Evolutionary conservation across 495 filamentous ascomycete genomes (phyloP).

Genomic region (Aspergillus indologenus): DNA sequence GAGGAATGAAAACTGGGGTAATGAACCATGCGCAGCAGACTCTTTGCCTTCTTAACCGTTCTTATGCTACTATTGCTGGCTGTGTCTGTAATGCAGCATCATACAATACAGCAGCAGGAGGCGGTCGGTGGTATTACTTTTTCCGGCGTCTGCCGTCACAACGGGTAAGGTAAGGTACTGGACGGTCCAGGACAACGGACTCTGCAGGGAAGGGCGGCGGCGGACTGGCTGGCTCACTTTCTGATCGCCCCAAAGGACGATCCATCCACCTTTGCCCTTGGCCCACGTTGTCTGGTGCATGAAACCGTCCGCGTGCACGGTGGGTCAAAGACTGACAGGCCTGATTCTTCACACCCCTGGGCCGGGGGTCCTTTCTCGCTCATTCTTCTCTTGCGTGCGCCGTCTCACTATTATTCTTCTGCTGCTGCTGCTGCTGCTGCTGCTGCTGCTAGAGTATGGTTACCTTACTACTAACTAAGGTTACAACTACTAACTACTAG

Average conservation of each 20-base stretch:
- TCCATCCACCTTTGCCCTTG: slow-evolving; percentile 32
- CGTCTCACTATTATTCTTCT: slow-evolving; percentile 10
- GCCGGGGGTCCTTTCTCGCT: background rate
- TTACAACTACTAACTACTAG: background rate
- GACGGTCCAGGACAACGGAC: slow-evolving; percentile 1
- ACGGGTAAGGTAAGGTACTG: background rate
- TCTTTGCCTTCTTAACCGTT: background rate
- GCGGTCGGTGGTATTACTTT: background rate
- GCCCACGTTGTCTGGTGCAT: slow-evolving; percentile 48
- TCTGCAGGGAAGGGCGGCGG: slow-evolving; percentile 20
- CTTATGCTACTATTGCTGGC: no score
- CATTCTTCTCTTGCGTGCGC: slow-evolving; percentile 9
- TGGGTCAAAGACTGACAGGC: slow-evolving; percentile 44
- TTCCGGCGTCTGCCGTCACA: background rate
- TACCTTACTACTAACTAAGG: no score
- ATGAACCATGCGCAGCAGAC: no score
- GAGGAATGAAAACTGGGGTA: background rate
- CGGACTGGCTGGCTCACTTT: slow-evolving; percentile 4
- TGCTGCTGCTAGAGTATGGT: no score
- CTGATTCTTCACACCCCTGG: slow-evolving; percentile 37
- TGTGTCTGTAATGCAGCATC: no score
- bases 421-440: slow-evolving; percentile 4
- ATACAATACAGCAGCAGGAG: background rate
- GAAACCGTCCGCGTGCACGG: slow-evolving; percentile 45
- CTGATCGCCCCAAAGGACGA: slow-evolving; percentile 28